These are phyloP conservation scores for Drosera capensis DNA, from an alignment of 148 eudicot genomes.

Conservation along the genomic window DNA sequence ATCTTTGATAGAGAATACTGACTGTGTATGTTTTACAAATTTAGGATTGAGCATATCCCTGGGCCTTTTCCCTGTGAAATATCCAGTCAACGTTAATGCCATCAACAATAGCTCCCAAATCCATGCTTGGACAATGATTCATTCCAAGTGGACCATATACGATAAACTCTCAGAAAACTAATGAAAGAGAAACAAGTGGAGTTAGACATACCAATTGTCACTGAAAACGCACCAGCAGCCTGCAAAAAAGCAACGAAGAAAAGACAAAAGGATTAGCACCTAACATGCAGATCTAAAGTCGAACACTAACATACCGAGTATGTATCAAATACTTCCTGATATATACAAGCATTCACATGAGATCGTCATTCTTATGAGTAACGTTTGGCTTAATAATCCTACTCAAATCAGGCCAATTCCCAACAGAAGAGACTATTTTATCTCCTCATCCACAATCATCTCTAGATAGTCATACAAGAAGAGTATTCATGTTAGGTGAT, in stretches of 20 bases:
- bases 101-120: background rate
- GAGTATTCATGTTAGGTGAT: no score
- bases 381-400: background rate
- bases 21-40: slow-evolving; percentile 76
- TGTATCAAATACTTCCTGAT: background rate
- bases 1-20: slow-evolving; percentile 76
- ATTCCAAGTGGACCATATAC: background rate
- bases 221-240: slow-evolving; percentile 94
- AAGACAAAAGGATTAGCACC: slow-evolving; percentile 1
- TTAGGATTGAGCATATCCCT: slow-evolving; percentile 78
- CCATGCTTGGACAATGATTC: background rate
- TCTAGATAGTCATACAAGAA: no score
- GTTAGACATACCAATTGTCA: slow-evolving; percentile 56
- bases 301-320: background rate
- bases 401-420: background rate
- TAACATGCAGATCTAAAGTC: background rate
- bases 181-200: background rate
- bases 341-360: background rate
- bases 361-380: background rate
- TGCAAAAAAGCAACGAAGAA: slow-evolving; percentile 24
- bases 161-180: background rate
- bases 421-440: no score
- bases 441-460: no score
- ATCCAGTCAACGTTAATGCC: background rate
- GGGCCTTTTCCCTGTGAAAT: slow-evolving; percentile 53